Base-by-base conservation (phyloP, 805 yeast species). In the Wickerhamiella slavikovae region DNA sequence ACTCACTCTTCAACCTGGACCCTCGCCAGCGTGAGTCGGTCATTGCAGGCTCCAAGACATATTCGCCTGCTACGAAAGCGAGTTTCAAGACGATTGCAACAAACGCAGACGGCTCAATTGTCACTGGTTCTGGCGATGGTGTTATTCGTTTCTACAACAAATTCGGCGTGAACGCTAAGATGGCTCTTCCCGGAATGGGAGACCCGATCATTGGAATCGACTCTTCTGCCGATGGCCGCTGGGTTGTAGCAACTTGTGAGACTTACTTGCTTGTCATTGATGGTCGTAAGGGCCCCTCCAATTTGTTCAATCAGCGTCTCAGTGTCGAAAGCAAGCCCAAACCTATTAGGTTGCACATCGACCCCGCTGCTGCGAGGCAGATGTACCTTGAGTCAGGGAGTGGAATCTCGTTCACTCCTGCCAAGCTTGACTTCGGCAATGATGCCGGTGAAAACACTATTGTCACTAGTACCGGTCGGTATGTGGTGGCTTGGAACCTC, bases 171-270 rank as follows among this genome's bases (percentile, higher is more conserved):
- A 66, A 64, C 39, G 93, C 93, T 2, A 77, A 75, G 54, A 71
- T 89, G 2, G 60, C 65, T 15, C 54, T 82, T 19, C 93, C 93
- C 2, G 80, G 89, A 0, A 54, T 80, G 22, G 93, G 93, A 16
- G 91, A 80, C 40, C 56, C 68, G 2, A 66, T 76, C 29, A 52
- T 62, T 23, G 75, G 76, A 15, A 41, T 77, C 13, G 83, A 76
- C 35, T 68, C 66, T 1, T 69, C 91, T 4, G 66, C 74, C 14
- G 83, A 76, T 47, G 93, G 93, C 35, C 60, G 67, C 40, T 82
- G 80, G 74, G 44, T 80, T 24, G 55, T 82, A 35, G 89, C 82
- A 2, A 82, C 93, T 0, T 77, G 85, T 55, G 59, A 62, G 41
- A 65, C 68, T 1, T 77, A 76, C 44, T 52, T 82, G 36, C 55